Evolutionary conservation across 495 filamentous ascomycete species (phyloP).

Genomic region (Podospora pseudoanserina): DNA sequence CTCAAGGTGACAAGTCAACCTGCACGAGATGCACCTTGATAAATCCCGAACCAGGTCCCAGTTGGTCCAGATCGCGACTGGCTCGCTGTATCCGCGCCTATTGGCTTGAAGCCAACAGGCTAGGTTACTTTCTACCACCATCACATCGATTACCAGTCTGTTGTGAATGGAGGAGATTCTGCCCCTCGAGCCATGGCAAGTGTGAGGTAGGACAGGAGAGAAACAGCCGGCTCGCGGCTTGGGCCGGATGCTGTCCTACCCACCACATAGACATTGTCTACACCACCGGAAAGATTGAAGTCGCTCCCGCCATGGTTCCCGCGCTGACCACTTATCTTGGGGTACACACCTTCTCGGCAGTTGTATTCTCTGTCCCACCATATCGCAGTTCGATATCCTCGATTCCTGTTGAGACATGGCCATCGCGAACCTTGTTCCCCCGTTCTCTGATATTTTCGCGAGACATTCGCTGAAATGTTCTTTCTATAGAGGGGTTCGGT

Average conservation of each 20-base stretch:
- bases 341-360: neutral
- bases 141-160: neutral
- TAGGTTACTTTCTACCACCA: neutral
- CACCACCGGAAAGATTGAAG: conserved; percentile 1
- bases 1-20: neutral
- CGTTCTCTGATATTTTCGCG: neutral
- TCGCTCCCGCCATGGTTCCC: neutral
- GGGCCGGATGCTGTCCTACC: conserved; percentile 1
- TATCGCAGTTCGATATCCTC: neutral
- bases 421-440: neutral
- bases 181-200: neutral
- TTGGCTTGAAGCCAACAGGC: neutral
- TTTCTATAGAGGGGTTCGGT: neutral
- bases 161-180: neutral
- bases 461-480: neutral
- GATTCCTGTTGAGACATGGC: too few species aligned
- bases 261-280: neutral
- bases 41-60: neutral
- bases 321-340: neutral
- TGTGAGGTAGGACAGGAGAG: neutral
- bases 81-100: neutral
- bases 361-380: neutral
- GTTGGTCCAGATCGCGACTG: conserved; percentile 3
- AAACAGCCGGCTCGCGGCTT: neutral
- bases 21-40: neutral